Base-by-base conservation (phyloP, 1,284 basidiomycete species). In the Pterula multifida region DNA sequence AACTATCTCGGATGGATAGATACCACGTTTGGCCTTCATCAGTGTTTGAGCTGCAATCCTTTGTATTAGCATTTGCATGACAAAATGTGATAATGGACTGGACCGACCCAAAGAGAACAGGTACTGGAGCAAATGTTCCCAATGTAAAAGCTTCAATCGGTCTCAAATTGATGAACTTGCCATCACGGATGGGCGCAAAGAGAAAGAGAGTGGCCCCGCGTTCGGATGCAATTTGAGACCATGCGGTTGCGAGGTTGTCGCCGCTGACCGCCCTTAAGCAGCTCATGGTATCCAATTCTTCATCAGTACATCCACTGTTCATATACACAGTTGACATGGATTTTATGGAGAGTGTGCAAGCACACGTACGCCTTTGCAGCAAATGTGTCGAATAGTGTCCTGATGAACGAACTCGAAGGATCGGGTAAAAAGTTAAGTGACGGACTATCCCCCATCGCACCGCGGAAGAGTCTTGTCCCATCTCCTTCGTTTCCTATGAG, bases 401-500 rank as follows among this genome's bases (percentile, higher is more conserved):
- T 57, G 15, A 58, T 58, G 47, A 63, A 65, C 1, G 58, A 23
- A 45, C 60, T 60, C 24, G 58, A 55, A 51, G 59, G 62, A 2
- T 53, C 47, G 1, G 66, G 63, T 35, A 61, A 53, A 50, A 57
- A 63, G 50, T 56, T 61, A 15, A 65, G 54, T 3, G 67, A 64
- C 3, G 67, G 66, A 49, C 67, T 68, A 51, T 68, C 64, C 4
- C 60, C 65, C 57, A 68, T 67, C 2, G 60, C 66, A 11, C 63
- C 60, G 3, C 53, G 59, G 54, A 68, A 68, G n/a, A 68, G 56
- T 12, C 59, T 57, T 51, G 61, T 55, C 17, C 60, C 55, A 50
- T 66, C 54, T 2, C 66, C 65, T 3, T 61, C 60, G 35, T 68
- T 61, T 25, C 58, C 64, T 3, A 66, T 57, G 19, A 68, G 58